These are phyloP conservation scores for Camillea tinctor DNA, from an alignment of 2,329 filamentous ascomycete genomes.

Conservation along the genomic window DNA sequence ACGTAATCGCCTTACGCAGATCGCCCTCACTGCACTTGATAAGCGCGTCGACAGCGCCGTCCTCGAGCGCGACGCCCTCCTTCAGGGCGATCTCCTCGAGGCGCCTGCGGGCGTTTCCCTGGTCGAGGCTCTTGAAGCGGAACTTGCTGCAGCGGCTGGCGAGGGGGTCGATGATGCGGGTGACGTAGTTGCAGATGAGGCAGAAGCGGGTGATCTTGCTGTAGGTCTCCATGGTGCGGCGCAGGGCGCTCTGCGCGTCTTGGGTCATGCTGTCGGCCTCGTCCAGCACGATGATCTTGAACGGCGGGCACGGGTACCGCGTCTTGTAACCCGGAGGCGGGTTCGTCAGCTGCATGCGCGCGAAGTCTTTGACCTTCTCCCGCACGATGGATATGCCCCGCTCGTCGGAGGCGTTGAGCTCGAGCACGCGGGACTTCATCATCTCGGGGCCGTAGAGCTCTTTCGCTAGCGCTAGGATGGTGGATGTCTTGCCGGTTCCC, in stretches of 20 bases:
- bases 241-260: constrained; percentile 88
- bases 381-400: constrained; percentile 96
- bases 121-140: constrained; percentile 92
- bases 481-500: constrained; percentile 96
- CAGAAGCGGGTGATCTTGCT: constrained; percentile 96
- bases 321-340: constrained; percentile 66
- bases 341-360: constrained; percentile 88
- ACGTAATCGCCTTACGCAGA: constrained; percentile 93
- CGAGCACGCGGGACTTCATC: constrained; percentile 90
- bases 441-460: constrained; percentile 96
- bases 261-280: constrained; percentile 99
- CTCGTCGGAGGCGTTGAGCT: constrained; percentile 98
- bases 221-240: constrained; percentile 98
- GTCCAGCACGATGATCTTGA: constrained; percentile 98
- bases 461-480: constrained; percentile 93
- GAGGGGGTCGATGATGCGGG: constrained; percentile 93
- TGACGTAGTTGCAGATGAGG: constrained; percentile 98
- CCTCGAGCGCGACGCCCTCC: constrained; percentile 74
- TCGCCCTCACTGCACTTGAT: constrained; percentile 91
- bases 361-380: constrained; percentile 98
- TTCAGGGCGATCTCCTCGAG: constrained; percentile 78
- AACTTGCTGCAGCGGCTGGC: constrained; percentile 95
- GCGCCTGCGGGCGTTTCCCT: constrained; percentile 75
- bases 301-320: constrained; percentile 89
- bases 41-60: constrained; percentile 78